phyloP scores from a whole-genome alignment of 768 basidiomycete genomes.

The Fistulinella prunicolor region DNA sequence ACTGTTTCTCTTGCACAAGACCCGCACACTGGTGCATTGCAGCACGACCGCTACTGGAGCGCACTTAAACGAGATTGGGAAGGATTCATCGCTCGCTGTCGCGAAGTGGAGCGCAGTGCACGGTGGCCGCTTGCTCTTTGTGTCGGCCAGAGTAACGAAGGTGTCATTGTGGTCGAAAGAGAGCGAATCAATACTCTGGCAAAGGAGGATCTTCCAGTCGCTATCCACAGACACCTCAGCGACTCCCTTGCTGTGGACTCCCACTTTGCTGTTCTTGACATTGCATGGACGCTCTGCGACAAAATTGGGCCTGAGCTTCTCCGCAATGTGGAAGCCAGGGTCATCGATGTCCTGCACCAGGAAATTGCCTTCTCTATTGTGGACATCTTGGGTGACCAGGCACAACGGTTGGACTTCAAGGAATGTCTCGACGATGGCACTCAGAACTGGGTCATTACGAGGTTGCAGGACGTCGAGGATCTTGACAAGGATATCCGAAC shows the following conservation, averaged over 20 bases:
- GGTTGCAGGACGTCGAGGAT: slow-evolving; percentile 54
- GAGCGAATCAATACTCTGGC: slow-evolving; percentile 70
- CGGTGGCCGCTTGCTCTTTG: slow-evolving; percentile 77
- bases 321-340: slow-evolving; percentile 53
- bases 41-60: slow-evolving; percentile 78
- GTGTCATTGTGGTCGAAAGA: slow-evolving; percentile 67
- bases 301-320: slow-evolving; percentile 59
- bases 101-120: slow-evolving; percentile 84
- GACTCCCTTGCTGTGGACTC: slow-evolving; percentile 44
- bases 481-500: slow-evolving; percentile 53
- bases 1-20: slow-evolving; percentile 72
- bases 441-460: slow-evolving; percentile 57
- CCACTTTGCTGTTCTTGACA: slow-evolving; percentile 55
- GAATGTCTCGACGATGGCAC: slow-evolving; percentile 59
- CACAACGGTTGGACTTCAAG: slow-evolving; percentile 48
- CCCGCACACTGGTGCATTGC: slow-evolving; percentile 74
- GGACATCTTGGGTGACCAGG: slow-evolving; percentile 71
- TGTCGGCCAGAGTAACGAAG: slow-evolving; percentile 36
- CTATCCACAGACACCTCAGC: slow-evolving; percentile 49
- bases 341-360: slow-evolving; percentile 67
- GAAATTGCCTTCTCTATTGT: slow-evolving; percentile 75
- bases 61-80: slow-evolving; percentile 93
- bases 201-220: slow-evolving; percentile 64
- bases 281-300: slow-evolving; percentile 60
- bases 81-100: slow-evolving; percentile 87